Evolutionary conservation across 164 flowering plant genomes (phyloP), one percentile per base, ranked within the genome.

Genomic region (Euptelea pleiosperma): DNA sequence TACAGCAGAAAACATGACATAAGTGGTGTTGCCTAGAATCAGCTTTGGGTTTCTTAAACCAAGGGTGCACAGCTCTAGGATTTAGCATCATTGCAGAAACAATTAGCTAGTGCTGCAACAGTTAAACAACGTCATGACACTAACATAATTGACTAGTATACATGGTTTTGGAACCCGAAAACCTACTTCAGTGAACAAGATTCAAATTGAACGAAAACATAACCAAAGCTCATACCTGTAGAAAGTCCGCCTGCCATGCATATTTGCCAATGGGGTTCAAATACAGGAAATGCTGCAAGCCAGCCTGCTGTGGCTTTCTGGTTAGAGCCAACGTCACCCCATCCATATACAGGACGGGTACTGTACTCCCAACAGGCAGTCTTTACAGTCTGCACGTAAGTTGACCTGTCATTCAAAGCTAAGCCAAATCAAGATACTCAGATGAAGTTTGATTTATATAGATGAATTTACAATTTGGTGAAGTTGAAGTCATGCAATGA

Each of bases 261-360:
- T 60, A 93, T 71, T 75, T 93, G 98, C 98, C 97, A 93, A 66
- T 93, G 98, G 50, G 98, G 98, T 70, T 93, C 98, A 77, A 89
- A 93, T 25, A 93, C 86, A 55, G 98, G 98, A 73, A 93, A 86
- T 43, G 94, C 97, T 52, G 98, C 98, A 60, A 83, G 94, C 98
- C 98, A 93, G 22, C 98, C 96, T 7, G 98, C 98, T 8, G 98
- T 86, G 5, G 98, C 68, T 75, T 87, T 86, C 68, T 89, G 98
- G 56, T 81, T 84, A 25, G 84, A 74, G 26, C 72, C 75, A 56
- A 86, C 91, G 74, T 87, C 62, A 18, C 98, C 98, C 98, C 98
- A 93, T 19, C 98, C 98, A 79, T 80, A 90, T 42, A 85, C 65
- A 34, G 96, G 97, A 24, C 79, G 94, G 10, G 96, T 89, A 70